Evolutionary conservation across 108 stramenopile genomes (phyloP), one percentile per base, ranked within the genome.

Genomic region (Cyclotella atomus): DNA sequence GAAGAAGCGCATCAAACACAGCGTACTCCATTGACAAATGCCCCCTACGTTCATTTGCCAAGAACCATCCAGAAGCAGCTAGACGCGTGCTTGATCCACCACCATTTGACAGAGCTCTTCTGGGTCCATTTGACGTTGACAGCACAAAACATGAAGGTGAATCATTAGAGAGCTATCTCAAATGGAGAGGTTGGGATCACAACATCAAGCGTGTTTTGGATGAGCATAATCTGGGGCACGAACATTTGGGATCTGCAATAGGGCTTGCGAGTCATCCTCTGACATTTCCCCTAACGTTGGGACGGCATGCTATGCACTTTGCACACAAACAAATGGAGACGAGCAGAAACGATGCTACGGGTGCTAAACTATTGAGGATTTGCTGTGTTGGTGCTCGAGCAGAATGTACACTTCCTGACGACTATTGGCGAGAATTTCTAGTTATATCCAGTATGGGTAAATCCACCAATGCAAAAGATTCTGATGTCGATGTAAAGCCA

Each of bases 351-450:
- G 36, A 60, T 50, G 15, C 10, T 19, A 50, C 44, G 5, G 28
- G 41, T 28, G 53, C 12, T 52, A 10, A 38, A 65, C 30, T 28
- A 49, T 15, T 36, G 2, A 70, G 80, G 20, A 41, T 76, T 52
- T 89, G 88, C 43, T 96, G 95, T 68, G 80, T 96, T 12, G 95
- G 95, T 27, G 92, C 93, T 21, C 66, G 95, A 21, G 89, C 95
- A 14, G 95, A 96, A 74, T 88, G 92, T 21, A 90, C 88, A 16
- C 77, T 96, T 55, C 95, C 95, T 14, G 62, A 77, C 41, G 73
- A 85, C 14, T 92, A 85, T 65, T 96, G 95, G 95, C 90, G 88
- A 68, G 95, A 96, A 83, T 82, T 85, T 32, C 70, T 89, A 2
- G 66, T 87, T 38, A 53, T 73, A 45, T 43, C 79, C 21, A 27